Evolutionary conservation across 2,329 filamentous ascomycete genomes (phyloP), one percentile per base, ranked within the genome.

Genomic region (Talaromyces rugulosus): DNA sequence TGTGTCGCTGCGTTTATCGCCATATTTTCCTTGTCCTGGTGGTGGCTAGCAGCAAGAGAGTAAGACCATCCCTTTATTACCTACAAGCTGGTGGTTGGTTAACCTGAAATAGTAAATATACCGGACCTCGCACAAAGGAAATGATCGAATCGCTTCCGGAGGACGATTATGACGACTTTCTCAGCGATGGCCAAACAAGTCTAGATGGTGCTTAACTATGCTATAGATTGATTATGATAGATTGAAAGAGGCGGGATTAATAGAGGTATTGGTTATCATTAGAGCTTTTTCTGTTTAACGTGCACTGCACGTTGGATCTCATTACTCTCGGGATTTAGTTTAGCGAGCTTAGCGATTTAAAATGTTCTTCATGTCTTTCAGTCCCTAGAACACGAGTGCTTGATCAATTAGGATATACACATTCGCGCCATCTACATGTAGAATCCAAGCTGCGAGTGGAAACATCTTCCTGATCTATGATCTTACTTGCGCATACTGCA

Each of bases 121-220:
- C 78, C 4, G 85, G 85, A 0, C 85, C 85, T 23, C 80, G 82
- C 40, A 87, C 85, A 4, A 83, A 80, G 59, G 83, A 86, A 56
- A 77, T 81, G 8, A 70, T 77, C 18, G 68, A 72, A 40, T 67
- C 73, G 50, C 64, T 77, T 40, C 67, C 71, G 3, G 71, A 70
- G 0, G 74, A 76, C 27, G 75, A 77, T 42, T 59, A 62, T 12
- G 62, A 67, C 1, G 60, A 42, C 28, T n/a, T 36, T 23, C 33
- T 52, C 2, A 47, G 53, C 4, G 56, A 59, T 34, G 56, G 54
- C 47, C 61, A 44, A 30, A 36, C 40, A 47, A 50, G 53, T 36
- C 33, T 56, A 28, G 27, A 52, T 36, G 55, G 54, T 28, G 62
- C 61, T 31, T 62, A 65, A 36, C 60, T 61, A 9, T 66, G 14